phyloP scores from a whole-genome alignment of 2,329 filamentous ascomycete genomes.

The Blastomyces percursus region DNA sequence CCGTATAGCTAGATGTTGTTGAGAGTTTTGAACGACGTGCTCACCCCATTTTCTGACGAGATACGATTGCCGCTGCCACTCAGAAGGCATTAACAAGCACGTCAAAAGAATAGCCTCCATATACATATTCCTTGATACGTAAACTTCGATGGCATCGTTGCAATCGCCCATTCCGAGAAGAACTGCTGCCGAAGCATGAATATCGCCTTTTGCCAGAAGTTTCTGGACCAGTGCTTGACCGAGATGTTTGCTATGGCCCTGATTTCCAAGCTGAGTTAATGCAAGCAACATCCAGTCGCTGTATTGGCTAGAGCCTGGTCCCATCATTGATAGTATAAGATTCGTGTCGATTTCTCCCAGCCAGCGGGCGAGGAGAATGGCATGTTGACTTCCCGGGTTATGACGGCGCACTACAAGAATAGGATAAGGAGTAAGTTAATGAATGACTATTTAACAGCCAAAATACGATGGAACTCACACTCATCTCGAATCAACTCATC shows the following conservation, averaged over 20 bases:
- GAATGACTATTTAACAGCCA: background rate
- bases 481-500: constrained; percentile 76
- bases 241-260: constrained; percentile 74
- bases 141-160: constrained; percentile 92
- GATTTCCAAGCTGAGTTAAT: constrained; percentile 71
- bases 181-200: constrained; percentile 86
- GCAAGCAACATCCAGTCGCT: constrained; percentile 97
- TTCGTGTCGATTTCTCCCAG: constrained; percentile 75
- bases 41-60: constrained; percentile 94
- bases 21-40: constrained; percentile 71
- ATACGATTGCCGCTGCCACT: constrained; percentile 84
- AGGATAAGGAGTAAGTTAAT: constrained; percentile 13
- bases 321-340: constrained; percentile 62
- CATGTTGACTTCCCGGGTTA: constrained; percentile 58
- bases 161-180: constrained; percentile 84
- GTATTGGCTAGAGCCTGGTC: constrained; percentile 76
- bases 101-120: constrained; percentile 89
- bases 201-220: constrained; percentile 75
- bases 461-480: constrained; percentile 33
- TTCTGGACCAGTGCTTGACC: constrained; percentile 84
- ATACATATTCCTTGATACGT: constrained; percentile 78
- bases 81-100: constrained; percentile 66
- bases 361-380: constrained; percentile 84
- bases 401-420: constrained; percentile 51
- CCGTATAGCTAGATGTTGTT: constrained; percentile 81